These are phyloP conservation scores for Colletotrichum acutatum DNA, from an alignment of 2,329 filamentous ascomycete genomes.

Conservation along the genomic window DNA sequence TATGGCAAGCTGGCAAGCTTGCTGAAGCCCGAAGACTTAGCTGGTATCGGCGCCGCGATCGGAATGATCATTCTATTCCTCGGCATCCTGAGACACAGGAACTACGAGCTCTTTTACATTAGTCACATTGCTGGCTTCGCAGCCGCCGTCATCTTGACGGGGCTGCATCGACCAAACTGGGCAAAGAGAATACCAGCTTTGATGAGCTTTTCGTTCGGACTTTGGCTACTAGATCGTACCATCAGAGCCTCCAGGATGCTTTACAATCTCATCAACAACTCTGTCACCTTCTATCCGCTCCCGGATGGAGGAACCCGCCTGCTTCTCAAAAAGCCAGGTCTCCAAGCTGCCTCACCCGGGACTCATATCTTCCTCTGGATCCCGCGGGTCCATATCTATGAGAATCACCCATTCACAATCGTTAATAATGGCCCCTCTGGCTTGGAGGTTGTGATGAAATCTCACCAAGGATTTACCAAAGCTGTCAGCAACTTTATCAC, in stretches of 20 bases:
- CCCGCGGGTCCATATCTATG: constrained; percentile 59
- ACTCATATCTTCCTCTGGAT: constrained; percentile 67
- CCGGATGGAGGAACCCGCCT: constrained; percentile 56
- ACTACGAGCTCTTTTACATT: constrained; percentile 60
- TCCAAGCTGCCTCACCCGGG: constrained; percentile 40
- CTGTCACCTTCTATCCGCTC: constrained; percentile 54
- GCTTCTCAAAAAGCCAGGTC: constrained; percentile 54
- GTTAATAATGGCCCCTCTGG: constrained; percentile 51
- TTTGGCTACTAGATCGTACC: constrained; percentile 59
- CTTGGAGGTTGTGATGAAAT: constrained; percentile 62
- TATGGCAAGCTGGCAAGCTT: constrained; percentile 39
- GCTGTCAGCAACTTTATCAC: constrained; percentile 57
- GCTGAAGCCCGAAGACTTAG: constrained; percentile 43
- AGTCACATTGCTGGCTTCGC: constrained; percentile 55
- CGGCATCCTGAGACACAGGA: constrained; percentile 46
- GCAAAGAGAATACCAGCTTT: constrained; percentile 49
- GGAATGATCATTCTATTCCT: constrained; percentile 51
- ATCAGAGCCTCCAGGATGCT: constrained; percentile 44
- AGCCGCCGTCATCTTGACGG: constrained; percentile 51
- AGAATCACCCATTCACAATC: constrained; percentile 68
- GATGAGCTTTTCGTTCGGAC: constrained; percentile 48
- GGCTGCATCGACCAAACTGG: constrained; percentile 56
- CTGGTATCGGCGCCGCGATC: constrained; percentile 49
- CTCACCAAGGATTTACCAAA: constrained; percentile 62
- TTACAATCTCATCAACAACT: constrained; percentile 51